A percentile compares a stretch with the other conserved stretches of the same genome.
Evolutionary conservation across 345 rosid genomes (phyloP).

Genomic region (Punica granatum): DNA sequence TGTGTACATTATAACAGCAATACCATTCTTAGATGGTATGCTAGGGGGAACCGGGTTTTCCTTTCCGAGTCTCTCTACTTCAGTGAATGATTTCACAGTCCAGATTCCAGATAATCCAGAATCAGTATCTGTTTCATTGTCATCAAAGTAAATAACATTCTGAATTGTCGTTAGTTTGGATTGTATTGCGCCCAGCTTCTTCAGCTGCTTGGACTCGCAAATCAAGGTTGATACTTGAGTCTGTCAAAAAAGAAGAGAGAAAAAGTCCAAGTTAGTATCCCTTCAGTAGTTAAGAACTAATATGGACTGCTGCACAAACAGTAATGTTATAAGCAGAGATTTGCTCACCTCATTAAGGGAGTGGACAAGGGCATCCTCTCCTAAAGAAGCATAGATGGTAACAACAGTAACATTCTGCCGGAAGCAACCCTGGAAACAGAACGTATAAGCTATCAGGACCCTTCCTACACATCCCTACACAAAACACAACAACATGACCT

Average conservation of each 20-base stretch:
- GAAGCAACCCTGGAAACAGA: conserved; percentile 65
- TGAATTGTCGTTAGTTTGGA: conserved; percentile 44
- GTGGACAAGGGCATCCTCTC: conserved; percentile 75
- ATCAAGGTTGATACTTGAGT: conserved; percentile 74
- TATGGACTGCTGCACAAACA: neutral
- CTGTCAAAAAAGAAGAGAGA: conserved; percentile 35
- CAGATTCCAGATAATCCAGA: conserved; percentile 28
- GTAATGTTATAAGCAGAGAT: neutral
- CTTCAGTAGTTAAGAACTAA: neutral
- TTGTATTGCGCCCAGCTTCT: conserved; percentile 52
- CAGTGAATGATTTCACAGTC: conserved; percentile 60
- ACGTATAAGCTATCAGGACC: conserved; percentile 5
- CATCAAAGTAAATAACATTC: conserved; percentile 72
- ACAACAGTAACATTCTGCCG: conserved; percentile 69
- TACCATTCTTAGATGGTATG: conserved; percentile 59
- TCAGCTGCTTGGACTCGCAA: conserved; percentile 68
- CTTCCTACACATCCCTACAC: neutral
- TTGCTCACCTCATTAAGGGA: conserved; percentile 74
- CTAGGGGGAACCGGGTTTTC: conserved; percentile 38
- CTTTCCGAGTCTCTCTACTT: conserved; percentile 69
- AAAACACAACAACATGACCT: neutral
- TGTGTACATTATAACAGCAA: conserved; percentile 86
- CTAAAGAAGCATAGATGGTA: conserved; percentile 89
- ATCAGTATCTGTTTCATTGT: conserved; percentile 35
- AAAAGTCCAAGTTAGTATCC: neutral